phyloP scores from a whole-genome alignment of 108 stramenopile genomes.

The Discostella pseudostelligera region DNA sequence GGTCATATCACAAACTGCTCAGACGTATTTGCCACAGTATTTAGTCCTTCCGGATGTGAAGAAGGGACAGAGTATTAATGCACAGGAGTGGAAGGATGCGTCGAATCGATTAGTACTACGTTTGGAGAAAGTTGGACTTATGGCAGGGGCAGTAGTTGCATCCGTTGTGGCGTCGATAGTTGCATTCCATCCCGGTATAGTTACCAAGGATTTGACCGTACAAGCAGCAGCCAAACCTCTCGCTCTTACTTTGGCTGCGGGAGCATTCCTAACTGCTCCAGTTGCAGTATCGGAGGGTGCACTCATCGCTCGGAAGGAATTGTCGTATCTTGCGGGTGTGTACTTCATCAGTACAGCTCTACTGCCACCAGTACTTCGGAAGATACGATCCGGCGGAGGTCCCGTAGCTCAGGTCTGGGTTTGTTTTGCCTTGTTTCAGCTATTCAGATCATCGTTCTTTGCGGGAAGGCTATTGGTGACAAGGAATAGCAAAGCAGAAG shows the following conservation, averaged over 20 bases:
- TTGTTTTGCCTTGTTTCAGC: slow-evolving; percentile 80
- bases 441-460: slow-evolving; percentile 79
- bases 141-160: slow-evolving; percentile 60
- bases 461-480: slow-evolving; percentile 62
- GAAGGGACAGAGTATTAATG: slow-evolving; percentile 23
- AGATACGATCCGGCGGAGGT: slow-evolving; percentile 61
- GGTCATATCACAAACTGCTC: slow-evolving; percentile 84
- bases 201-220: slow-evolving; percentile 69
- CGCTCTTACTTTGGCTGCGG: slow-evolving; percentile 66
- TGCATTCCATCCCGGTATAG: slow-evolving; percentile 57
- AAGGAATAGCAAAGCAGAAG: slow-evolving; percentile 11
- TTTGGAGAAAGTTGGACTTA: slow-evolving; percentile 64
- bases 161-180: slow-evolving; percentile 64
- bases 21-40: slow-evolving; percentile 72
- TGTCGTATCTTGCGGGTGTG: slow-evolving; percentile 66
- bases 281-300: slow-evolving; percentile 87
- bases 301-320: slow-evolving; percentile 73
- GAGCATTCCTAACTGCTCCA: slow-evolving; percentile 75
- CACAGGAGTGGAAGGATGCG: slow-evolving; percentile 55
- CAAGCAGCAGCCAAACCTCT: slow-evolving; percentile 74
- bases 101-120: slow-evolving; percentile 34
- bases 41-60: slow-evolving; percentile 19
- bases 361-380: slow-evolving; percentile 68
- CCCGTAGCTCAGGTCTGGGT: slow-evolving; percentile 78
- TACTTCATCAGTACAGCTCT: slow-evolving; percentile 77